Base-by-base conservation (phyloP, 371 early-diverging fungal species). In the Rhizopus sp. region DNA sequence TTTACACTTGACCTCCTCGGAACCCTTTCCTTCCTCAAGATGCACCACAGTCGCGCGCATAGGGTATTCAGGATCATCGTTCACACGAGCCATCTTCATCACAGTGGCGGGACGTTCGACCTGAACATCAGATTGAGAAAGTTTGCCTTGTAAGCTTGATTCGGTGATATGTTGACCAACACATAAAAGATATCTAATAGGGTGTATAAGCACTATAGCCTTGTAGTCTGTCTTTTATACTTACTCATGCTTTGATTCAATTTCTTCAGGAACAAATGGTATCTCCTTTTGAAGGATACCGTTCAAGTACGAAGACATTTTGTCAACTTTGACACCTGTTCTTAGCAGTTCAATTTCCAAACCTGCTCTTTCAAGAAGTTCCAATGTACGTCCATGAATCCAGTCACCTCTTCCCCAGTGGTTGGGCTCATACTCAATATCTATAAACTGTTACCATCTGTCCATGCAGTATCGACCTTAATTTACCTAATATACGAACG, bases 401-500 rank as follows among this genome's bases (percentile, higher is more conserved):
- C 75, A 74, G 34, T 77, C 78, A 40, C 78, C 78, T 55, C 78
- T 60, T 34, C 78, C 78, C 78, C 78, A 77, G 53, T 77, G 78
- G 31, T 74, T 77, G 9, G 78, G 78, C 39, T 74, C 70, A 45
- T 61, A 66, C 49, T 75, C 78, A 17, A 74, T 64, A 51, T 74
- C 75, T 74, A 57, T 29, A 7, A 0, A 15, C 12, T 13, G 17
- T 41, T 8, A 37, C n/a, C 15, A 15, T 9, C 16, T 41, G 44
- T 34, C n/a, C 15, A 37, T 29, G 7, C 3, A 23, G 35, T 40
- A 17, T 23, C 23, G 16, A 16, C 7, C 4, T 39, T 23, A 32
- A 51, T 33, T 53, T 70, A 68, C 77, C 74, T 15, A 77, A 46
- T 47, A 77, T 69, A 32, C 78, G 65, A 30, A 66, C 72, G 9